A percentile compares a stretch with the other conserved stretches of the same genome.
Conservation (phyloP, 1,139 yeast species). For the Saccharomycopsis hybrid region DNA sequence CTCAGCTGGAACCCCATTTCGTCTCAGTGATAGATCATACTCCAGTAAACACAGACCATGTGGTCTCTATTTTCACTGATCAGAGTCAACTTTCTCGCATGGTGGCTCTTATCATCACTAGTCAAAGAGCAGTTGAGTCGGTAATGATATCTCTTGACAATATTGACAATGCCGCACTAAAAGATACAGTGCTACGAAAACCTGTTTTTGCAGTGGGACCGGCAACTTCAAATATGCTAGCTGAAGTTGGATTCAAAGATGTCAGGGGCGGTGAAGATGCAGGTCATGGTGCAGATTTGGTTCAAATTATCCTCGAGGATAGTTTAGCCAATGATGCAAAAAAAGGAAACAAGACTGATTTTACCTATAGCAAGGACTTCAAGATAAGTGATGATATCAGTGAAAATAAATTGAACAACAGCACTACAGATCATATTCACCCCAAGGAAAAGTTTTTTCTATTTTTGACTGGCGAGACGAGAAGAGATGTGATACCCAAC, state of each 20-base stretch:
- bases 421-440: conserved; percentile 39
- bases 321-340: background rate
- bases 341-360: no score
- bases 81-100: conserved; percentile 23
- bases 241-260: conserved; percentile 55
- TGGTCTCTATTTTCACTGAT: background rate
- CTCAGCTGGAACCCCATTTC: conserved; percentile 5
- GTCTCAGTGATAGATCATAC: conserved; percentile 15
- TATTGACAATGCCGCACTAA: conserved; percentile 18
- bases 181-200: conserved; percentile 28
- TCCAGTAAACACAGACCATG: background rate
- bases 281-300: conserved; percentile 72
- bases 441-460: background rate
- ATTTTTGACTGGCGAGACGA: background rate
- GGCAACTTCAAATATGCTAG: conserved; percentile 64
- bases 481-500: conserved; percentile 69
- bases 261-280: conserved; percentile 69
- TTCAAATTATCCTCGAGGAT: conserved; percentile 49
- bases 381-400: conserved; percentile 52
- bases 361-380: background rate
- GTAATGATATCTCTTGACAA: conserved; percentile 38
- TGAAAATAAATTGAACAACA: conserved; percentile 48
- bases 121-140: conserved; percentile 89
- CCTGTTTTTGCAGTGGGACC: conserved; percentile 89
- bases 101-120: conserved; percentile 67